Percentiles rank a stretch among this genome's conserved stretches.
Evolutionary conservation across 257 asterid genomes (phyloP).

Genomic region (Plantago ovata): DNA sequence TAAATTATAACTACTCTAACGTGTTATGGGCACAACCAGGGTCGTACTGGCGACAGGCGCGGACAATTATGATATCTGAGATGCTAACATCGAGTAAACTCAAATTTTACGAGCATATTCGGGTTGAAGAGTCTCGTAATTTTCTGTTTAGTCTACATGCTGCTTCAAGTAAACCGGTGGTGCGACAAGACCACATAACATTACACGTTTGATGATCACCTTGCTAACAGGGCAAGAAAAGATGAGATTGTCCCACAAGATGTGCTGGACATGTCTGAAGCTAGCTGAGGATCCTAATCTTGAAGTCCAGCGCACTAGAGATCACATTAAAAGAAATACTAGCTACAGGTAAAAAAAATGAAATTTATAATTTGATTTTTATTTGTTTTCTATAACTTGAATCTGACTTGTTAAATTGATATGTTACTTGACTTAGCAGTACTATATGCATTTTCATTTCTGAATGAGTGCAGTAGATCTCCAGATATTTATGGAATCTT

Average conservation of each 20-base stretch:
- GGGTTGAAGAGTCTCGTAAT: conserved; percentile 18
- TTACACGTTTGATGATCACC: conserved; percentile 4
- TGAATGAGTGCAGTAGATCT: too few relatives aligned
- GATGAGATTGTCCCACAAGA: neutral
- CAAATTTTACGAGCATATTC: conserved; percentile 16
- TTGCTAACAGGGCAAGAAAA: neutral
- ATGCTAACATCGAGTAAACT: conserved; percentile 1
- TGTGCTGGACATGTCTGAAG: neutral
- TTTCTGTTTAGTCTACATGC: conserved; percentile 7
- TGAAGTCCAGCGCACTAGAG: conserved; percentile 8
- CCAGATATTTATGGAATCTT: too few relatives aligned
- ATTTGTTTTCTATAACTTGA: too few relatives aligned
- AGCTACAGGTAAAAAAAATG: conserved; percentile 2
- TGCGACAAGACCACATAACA: conserved; percentile 20
- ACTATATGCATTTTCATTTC: too few relatives aligned
- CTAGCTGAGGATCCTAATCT: conserved; percentile 8
- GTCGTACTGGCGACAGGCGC: conserved; percentile 1
- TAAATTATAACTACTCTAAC: neutral
- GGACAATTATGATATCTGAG: neutral
- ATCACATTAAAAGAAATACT: neutral
- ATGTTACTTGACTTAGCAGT: too few relatives aligned
- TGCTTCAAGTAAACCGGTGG: conserved; percentile 12
- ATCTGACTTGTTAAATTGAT: too few relatives aligned
- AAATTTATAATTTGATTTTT: too few relatives aligned
- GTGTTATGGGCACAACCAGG: neutral